Percentiles rank a stretch among this genome's conserved stretches.
Evolutionary conservation across 176 grass and related monocot genomes (phyloP).

Genomic region (Hordeum vulgare): DNA sequence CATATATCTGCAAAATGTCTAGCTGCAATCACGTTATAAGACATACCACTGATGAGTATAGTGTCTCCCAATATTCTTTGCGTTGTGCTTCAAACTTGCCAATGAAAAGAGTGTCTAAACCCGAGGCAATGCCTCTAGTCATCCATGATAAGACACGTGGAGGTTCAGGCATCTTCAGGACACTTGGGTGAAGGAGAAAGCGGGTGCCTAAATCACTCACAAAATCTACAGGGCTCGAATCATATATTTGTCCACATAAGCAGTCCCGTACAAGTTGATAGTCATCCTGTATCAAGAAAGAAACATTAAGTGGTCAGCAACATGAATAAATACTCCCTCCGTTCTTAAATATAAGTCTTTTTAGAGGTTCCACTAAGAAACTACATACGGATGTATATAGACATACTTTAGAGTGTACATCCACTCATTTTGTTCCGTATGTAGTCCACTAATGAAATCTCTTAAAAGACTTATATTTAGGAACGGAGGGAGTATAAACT

Average conservation of each 20-base stretch:
- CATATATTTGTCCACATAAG: conserved; percentile 84
- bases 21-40: neutral
- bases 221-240: conserved; percentile 90
- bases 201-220: conserved; percentile 86
- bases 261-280: conserved; percentile 79
- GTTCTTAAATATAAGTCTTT: too few relatives aligned
- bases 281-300: conserved; percentile 51
- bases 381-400: too few relatives aligned
- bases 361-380: too few relatives aligned
- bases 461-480: too few relatives aligned
- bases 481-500: neutral
- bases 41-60: conserved; percentile 85
- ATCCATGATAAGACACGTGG: conserved; percentile 83
- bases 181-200: conserved; percentile 85
- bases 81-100: conserved; percentile 84
- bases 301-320: neutral
- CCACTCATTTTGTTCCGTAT: too few relatives aligned
- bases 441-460: too few relatives aligned
- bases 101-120: conserved; percentile 79
- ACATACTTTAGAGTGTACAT: too few relatives aligned
- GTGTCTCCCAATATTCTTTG: conserved; percentile 81
- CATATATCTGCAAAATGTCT: neutral
- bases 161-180: conserved; percentile 74
- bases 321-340: neutral
- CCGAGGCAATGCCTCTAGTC: conserved; percentile 56